Percentiles rank a stretch among this genome's conserved stretches.
Evolutionary conservation across 75 land plant genomes (phyloP).

Genomic region (Ceratopteris richardii): DNA sequence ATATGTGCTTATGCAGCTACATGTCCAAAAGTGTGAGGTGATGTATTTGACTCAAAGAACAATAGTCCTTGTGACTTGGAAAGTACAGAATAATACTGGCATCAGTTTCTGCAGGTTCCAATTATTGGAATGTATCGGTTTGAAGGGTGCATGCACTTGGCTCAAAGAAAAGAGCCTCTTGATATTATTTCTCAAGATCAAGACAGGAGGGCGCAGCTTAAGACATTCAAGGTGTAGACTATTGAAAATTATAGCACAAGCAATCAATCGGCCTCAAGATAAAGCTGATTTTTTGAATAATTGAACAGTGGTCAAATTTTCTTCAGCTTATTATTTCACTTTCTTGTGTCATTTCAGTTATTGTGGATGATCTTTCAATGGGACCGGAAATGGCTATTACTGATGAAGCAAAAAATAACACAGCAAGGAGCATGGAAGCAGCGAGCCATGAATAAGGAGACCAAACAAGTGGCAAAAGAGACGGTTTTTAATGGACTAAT

Average conservation of each 20-base stretch:
- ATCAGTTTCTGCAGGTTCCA: conserved; percentile 46
- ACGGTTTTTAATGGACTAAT: conserved; percentile 30
- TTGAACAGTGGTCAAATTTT: background rate
- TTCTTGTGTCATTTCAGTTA: conserved; percentile 33
- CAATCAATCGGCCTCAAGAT: too few species aligned
- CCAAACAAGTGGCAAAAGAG: conserved; percentile 4
- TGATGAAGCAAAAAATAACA: conserved; percentile 65
- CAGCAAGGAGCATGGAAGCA: conserved; percentile 58
- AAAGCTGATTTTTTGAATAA: background rate
- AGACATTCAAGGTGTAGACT: background rate
- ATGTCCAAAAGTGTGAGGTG: conserved; percentile 77
- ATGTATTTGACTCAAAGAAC: too few species aligned
- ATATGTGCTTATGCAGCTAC: conserved; percentile 51
- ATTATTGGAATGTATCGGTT: conserved; percentile 86
- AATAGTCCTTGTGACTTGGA: too few species aligned
- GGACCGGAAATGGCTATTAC: conserved; percentile 81
- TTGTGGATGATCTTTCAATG: conserved; percentile 81
- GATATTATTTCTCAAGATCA: background rate
- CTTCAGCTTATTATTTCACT: background rate
- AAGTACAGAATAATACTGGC: too few species aligned
- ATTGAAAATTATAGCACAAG: too few species aligned
- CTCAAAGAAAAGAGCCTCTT: conserved; percentile 30
- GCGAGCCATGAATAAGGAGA: conserved; percentile 45
- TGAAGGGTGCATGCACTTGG: conserved; percentile 49
- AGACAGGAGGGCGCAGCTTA: background rate